Conservation (phyloP, 1,139 yeast genomes). For the Candida dubliniensis region DNA sequence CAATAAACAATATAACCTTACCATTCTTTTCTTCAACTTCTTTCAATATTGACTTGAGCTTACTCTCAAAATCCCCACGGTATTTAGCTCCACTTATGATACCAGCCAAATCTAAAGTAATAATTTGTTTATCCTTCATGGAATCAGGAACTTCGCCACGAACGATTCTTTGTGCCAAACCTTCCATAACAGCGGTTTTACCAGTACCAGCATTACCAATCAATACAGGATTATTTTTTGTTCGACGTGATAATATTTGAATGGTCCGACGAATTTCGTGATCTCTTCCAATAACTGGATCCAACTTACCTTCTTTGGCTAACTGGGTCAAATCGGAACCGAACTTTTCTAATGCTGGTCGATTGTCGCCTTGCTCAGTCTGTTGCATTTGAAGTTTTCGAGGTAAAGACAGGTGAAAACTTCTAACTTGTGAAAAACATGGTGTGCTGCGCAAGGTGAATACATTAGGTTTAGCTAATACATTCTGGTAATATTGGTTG, state of each 20-base stretch:
- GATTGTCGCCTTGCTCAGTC: slow-evolving; percentile 50
- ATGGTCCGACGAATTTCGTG: slow-evolving; percentile 92
- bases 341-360: slow-evolving; percentile 79
- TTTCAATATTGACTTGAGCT: slow-evolving; percentile 77
- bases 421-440: slow-evolving; percentile 5
- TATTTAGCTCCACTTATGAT: slow-evolving; percentile 92
- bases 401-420: slow-evolving; percentile 22
- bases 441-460: neutral
- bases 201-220: slow-evolving; percentile 98
- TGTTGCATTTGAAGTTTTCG: slow-evolving; percentile 39
- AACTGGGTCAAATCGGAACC: slow-evolving; percentile 87
- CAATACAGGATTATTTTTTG: slow-evolving; percentile 90
- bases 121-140: slow-evolving; percentile 78
- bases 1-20: slow-evolving; percentile 78
- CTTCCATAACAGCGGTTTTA: slow-evolving; percentile 95
- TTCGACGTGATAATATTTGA: slow-evolving; percentile 86
- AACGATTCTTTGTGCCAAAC: slow-evolving; percentile 88
- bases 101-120: slow-evolving; percentile 84
- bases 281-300: slow-evolving; percentile 96
- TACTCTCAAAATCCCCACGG: slow-evolving; percentile 93
- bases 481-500: neutral
- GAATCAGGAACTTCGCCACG: slow-evolving; percentile 94
- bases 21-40: slow-evolving; percentile 87
- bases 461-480: neutral
- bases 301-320: slow-evolving; percentile 88